Conservation (phyloP, 139 green algal species). For the Chloropicon primus region DNA sequence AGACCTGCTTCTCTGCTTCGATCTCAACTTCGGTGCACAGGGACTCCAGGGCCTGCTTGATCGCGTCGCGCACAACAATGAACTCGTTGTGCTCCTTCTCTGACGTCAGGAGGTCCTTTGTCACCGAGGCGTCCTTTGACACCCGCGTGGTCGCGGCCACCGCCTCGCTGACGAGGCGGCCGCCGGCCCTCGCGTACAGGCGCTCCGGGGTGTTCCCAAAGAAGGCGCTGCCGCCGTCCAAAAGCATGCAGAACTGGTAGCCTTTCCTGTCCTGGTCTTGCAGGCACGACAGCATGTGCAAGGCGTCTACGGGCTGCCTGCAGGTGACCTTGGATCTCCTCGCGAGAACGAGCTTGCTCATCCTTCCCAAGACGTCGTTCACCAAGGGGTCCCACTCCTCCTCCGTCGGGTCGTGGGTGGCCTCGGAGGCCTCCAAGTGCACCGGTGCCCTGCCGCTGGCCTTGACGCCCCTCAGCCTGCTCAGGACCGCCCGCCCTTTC, state of each 20-base stretch:
- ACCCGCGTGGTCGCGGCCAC: slow-evolving; percentile 76
- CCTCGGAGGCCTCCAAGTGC: neutral
- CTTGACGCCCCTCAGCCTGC: neutral
- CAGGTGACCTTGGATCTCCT: neutral
- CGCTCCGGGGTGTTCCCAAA: slow-evolving; percentile 81
- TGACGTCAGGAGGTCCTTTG: neutral
- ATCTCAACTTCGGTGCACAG: slow-evolving; percentile 44
- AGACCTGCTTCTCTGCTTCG: slow-evolving; percentile 73
- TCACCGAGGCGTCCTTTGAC: slow-evolving; percentile 31
- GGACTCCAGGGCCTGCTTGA: slow-evolving; percentile 33
- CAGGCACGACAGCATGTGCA: neutral
- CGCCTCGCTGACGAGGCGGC: slow-evolving; percentile 64
- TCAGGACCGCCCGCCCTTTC: neutral
- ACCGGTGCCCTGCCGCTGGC: neutral
- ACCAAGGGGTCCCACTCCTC: neutral
- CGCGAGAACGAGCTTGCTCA: neutral
- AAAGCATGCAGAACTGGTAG: neutral
- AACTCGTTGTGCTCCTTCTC: slow-evolving; percentile 83
- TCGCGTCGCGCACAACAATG: slow-evolving; percentile 64
- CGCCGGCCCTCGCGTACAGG: slow-evolving; percentile 62
- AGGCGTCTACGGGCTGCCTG: neutral
- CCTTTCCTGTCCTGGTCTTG: neutral
- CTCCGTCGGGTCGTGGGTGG: neutral
- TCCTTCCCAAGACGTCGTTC: neutral
- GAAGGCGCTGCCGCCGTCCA: slow-evolving; percentile 42